phyloP scores from a whole-genome alignment of 164 flowering plant genomes.

The Vitis labrusca region DNA sequence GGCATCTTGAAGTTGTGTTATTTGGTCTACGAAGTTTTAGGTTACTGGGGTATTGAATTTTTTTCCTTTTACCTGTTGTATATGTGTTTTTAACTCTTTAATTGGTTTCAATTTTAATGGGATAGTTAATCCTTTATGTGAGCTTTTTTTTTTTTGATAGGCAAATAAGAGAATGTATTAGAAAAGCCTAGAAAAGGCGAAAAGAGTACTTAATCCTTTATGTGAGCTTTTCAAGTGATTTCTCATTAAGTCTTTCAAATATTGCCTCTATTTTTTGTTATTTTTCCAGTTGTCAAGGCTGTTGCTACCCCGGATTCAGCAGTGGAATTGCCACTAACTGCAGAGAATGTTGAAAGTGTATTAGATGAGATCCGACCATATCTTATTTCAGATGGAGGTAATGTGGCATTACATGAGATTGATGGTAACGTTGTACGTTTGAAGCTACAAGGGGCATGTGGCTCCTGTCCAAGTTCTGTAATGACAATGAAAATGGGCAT shows the following conservation, averaged over 20 bases:
- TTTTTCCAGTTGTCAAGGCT: constrained; percentile 62
- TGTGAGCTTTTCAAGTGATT: neutral
- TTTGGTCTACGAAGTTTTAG: no score
- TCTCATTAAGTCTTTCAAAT: neutral
- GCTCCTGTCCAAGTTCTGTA: constrained; percentile 95
- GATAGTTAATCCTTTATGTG: neutral
- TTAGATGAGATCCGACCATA: constrained; percentile 92
- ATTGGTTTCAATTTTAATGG: neutral
- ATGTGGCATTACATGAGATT: constrained; percentile 90
- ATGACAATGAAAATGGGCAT: constrained; percentile 96
- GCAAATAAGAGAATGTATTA: no score
- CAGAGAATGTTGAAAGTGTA: constrained; percentile 85
- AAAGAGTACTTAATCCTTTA: no score
- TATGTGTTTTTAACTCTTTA: neutral
- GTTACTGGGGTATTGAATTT: neutral
- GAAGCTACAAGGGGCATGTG: constrained; percentile 98
- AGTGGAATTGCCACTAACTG: constrained; percentile 80
- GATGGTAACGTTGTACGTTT: constrained; percentile 89
- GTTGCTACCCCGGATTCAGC: constrained; percentile 83
- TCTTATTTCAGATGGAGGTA: constrained; percentile 97
- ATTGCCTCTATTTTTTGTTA: neutral
- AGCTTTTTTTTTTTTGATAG: neutral
- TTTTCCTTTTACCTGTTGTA: neutral
- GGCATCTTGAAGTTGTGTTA: no score
- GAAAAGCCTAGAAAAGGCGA: no score